A percentile compares a stretch with the other conserved stretches of the same genome.
phyloP scores from a whole-genome alignment of 352 stramenopile species.

The Pythium sukuiense region DNA sequence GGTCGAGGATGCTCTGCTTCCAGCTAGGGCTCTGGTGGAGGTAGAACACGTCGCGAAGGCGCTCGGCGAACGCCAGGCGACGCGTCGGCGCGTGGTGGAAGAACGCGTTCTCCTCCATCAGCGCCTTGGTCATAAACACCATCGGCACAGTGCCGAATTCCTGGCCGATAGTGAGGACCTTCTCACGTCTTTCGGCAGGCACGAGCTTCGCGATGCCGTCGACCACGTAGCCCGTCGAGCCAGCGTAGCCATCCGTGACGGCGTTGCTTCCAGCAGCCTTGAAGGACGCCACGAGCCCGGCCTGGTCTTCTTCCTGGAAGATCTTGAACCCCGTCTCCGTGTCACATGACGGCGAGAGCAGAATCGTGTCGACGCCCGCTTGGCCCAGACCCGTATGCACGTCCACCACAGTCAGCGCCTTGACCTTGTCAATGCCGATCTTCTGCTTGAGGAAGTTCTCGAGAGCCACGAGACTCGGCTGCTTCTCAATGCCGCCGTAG shows the following conservation, averaged over 20 bases:
- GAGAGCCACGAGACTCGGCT: slow-evolving; percentile 70
- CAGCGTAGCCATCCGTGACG: slow-evolving; percentile 60
- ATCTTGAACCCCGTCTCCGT: slow-evolving; percentile 10
- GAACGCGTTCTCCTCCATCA: slow-evolving; percentile 68
- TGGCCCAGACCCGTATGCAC: slow-evolving; percentile 92
- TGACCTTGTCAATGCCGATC: slow-evolving; percentile 40
- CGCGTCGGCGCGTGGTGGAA: slow-evolving; percentile 44
- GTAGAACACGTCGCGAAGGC: slow-evolving; percentile 80
- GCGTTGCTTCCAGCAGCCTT: slow-evolving; percentile 28
- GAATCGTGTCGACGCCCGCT: slow-evolving; percentile 46
- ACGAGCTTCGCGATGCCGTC: slow-evolving; percentile 43
- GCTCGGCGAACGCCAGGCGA: slow-evolving; percentile 58
- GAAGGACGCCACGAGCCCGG: slow-evolving; percentile 29
- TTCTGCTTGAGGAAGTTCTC: slow-evolving; percentile 63
- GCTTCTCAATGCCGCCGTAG: slow-evolving; percentile 80
- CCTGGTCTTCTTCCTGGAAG: slow-evolving; percentile 21
- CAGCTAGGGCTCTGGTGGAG: slow-evolving; percentile 63
- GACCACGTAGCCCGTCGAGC: slow-evolving; percentile 40
- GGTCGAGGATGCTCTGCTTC: slow-evolving; percentile 60
- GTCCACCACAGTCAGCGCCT: slow-evolving; percentile 79
- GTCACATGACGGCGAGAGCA: slow-evolving; percentile 32
- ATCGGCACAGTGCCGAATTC: slow-evolving; percentile 74
- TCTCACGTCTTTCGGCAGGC: slow-evolving; percentile 13
- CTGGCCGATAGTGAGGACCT: slow-evolving; percentile 46
- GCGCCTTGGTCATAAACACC: slow-evolving; percentile 59